Conservation (phyloP, 495 filamentous ascomycete genomes). For the Xylaria bambusicola region DNA sequence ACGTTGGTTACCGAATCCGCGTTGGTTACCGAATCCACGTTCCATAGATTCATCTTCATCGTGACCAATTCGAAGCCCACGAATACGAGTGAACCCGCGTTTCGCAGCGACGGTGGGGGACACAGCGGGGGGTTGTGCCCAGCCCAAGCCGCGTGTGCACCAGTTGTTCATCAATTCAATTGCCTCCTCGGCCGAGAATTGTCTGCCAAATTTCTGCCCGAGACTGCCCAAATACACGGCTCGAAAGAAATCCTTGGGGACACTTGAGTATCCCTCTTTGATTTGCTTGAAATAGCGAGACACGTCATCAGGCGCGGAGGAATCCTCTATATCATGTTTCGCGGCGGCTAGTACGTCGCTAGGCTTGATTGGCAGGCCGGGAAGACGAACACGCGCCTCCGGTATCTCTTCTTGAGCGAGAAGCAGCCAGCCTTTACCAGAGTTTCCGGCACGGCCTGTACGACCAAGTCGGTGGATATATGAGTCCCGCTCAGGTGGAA, state of each 20-base stretch:
- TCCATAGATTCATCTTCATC: slow-evolving; percentile 22
- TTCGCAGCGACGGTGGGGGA: slow-evolving; percentile 41
- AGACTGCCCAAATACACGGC: slow-evolving; percentile 51
- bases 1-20: slow-evolving; percentile 7
- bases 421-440: slow-evolving; percentile 80
- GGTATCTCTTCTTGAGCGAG: slow-evolving; percentile 60
- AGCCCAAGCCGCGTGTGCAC: slow-evolving; percentile 60
- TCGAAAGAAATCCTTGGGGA: slow-evolving; percentile 34
- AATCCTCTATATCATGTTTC: slow-evolving; percentile 49
- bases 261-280: slow-evolving; percentile 34
- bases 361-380: slow-evolving; percentile 64
- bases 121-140: slow-evolving; percentile 59
- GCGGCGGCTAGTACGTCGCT: slow-evolving; percentile 51
- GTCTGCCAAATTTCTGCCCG: slow-evolving; percentile 43
- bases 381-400: slow-evolving; percentile 52
- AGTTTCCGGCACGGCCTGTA: slow-evolving; percentile 68
- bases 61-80: slow-evolving; percentile 49
- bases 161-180: slow-evolving; percentile 64
- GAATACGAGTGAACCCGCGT: slow-evolving; percentile 46
- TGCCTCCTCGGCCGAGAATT: slow-evolving; percentile 35
- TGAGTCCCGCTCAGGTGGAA: slow-evolving; percentile 69
- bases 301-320: slow-evolving; percentile 38
- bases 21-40: too few relatives aligned
- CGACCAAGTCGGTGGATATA: slow-evolving; percentile 91
- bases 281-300: slow-evolving; percentile 42